Base-by-base conservation (phyloP, 805 yeast genomes). In the Myxozyma geophila region DNA sequence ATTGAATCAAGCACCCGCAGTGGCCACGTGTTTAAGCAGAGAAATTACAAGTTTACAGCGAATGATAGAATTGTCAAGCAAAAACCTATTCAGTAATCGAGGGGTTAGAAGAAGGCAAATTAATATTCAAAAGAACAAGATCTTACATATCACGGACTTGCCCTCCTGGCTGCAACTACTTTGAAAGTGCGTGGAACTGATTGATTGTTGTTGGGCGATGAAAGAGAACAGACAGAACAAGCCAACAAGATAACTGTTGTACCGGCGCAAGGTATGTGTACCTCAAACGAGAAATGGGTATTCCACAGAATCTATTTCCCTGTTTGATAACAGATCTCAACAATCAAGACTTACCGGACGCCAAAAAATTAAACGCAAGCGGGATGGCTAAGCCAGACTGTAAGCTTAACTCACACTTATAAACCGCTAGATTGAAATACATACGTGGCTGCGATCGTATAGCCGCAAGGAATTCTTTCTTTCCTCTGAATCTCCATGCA, bases 311-410 rank as follows among this genome's bases (percentile, higher is more conserved):
- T 36, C 51, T 54, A 35, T 12, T 9, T 33, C 12, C 51, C 35
- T 33, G 44, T 44, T 44, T 23, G 23, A 48, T 28, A 13, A 36
- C 35, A 33, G 28, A 43, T 2, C 15, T 17, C 7, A 58, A 21
- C 21, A 19, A 12, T 3, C 15, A 41, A 17, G 74, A 87, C 89
- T 79, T 80, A 83, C 96, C 96, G 69, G 96, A 87, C 56, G 98
- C 98, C 59, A 92, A 85, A 74, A 92, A 92, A 75, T 92, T 92
- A 64, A 92, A 80, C 1, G 97, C 89, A 70, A 92, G 78, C 0
- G 97, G 96, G 15, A 90, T 47, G 40, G 78, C 77, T 68, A 51
- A 12, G 36, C 10, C 1, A 9, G 17, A 7, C 23, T 12, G 43
- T n/a, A 15, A 17, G 23, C 54, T 23, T 15, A 15, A 35, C 4